phyloP scores from a whole-genome alignment of 331 rosid genomes.

The Saraca asoca region DNA sequence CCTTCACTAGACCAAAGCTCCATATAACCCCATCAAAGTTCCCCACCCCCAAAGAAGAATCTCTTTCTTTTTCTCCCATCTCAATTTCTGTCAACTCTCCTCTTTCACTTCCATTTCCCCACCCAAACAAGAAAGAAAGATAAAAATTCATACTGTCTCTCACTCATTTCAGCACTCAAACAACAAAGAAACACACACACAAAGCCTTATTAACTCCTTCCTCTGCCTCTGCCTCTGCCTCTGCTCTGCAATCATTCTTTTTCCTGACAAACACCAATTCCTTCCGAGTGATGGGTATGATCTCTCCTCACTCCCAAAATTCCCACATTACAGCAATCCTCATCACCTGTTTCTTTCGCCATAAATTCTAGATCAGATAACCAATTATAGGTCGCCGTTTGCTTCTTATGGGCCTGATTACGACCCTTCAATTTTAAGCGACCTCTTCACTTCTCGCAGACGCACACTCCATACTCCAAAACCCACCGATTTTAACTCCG shows the following conservation, averaged over 20 bases:
- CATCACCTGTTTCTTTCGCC: slow-evolving; percentile 50
- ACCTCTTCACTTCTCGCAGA: too few relatives aligned
- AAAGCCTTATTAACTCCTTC: not conserved
- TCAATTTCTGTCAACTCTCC: slow-evolving; percentile 30
- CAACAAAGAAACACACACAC: not conserved
- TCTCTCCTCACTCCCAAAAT: slow-evolving; percentile 45
- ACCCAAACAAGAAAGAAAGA: slow-evolving; percentile 10
- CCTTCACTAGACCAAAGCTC: slow-evolving; percentile 41
- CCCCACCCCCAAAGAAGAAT: slow-evolving; percentile 46
- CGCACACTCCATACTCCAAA: too few relatives aligned
- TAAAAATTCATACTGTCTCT: not conserved
- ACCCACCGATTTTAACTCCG: too few relatives aligned
- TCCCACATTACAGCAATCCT: slow-evolving; percentile 55
- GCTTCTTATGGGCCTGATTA: slow-evolving; percentile 12
- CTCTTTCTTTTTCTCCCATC: slow-evolving; percentile 36
- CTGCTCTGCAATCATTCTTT: slow-evolving; percentile 24
- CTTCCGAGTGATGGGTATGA: slow-evolving; percentile 39
- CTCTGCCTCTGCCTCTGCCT: slow-evolving; percentile 29
- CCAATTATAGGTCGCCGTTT: not conserved
- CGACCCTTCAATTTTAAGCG: slow-evolving; percentile 29
- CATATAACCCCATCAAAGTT: slow-evolving; percentile 59
- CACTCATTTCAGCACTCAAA: slow-evolving; percentile 26
- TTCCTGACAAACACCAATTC: slow-evolving; percentile 36
- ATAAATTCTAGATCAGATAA: slow-evolving; percentile 40
- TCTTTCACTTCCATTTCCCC: not conserved